phyloP scores from a whole-genome alignment of 139 green algal species.

The Volvox africanus region DNA sequence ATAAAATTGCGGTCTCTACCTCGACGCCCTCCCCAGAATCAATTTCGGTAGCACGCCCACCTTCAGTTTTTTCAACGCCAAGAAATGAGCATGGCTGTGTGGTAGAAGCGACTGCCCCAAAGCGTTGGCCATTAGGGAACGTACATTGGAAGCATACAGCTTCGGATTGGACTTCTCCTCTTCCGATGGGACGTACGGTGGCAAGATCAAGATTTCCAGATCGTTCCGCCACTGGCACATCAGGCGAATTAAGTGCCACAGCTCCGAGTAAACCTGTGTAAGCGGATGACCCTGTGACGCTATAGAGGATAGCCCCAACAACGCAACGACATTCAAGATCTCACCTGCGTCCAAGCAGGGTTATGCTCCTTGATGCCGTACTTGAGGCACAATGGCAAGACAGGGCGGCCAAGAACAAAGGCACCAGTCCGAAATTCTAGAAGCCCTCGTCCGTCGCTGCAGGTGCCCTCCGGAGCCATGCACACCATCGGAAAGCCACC shows the following conservation, averaged over 20 bases:
- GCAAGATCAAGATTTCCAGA: slow-evolving; percentile 35
- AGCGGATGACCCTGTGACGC: too few relatives aligned
- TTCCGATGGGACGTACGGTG: slow-evolving; percentile 9
- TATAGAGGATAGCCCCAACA: too few relatives aligned
- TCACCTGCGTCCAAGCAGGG: slow-evolving; percentile 41
- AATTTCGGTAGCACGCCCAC: neutral
- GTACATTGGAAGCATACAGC: slow-evolving; percentile 37
- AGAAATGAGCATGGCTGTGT: slow-evolving; percentile 20
- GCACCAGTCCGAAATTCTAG: slow-evolving; percentile 43
- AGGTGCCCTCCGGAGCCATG: slow-evolving; percentile 48
- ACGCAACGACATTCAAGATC: neutral
- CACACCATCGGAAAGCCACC: slow-evolving; percentile 40
- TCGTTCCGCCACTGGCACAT: slow-evolving; percentile 39
- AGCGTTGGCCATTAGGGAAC: neutral
- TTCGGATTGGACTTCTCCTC: neutral
- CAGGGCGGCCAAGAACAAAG: slow-evolving; percentile 31
- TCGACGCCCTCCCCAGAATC: too few relatives aligned
- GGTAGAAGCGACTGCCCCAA: neutral
- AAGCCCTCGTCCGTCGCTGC: slow-evolving; percentile 39
- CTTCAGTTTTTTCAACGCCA: slow-evolving; percentile 33
- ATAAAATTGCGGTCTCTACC: neutral
- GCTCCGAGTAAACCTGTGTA: slow-evolving; percentile 27
- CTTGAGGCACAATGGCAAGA: slow-evolving; percentile 43
- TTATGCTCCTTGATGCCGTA: slow-evolving; percentile 39
- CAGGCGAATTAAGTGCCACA: slow-evolving; percentile 36